Evolutionary conservation across 306 rosid species (phyloP).

Genomic region (Acacia melanoxylon): DNA sequence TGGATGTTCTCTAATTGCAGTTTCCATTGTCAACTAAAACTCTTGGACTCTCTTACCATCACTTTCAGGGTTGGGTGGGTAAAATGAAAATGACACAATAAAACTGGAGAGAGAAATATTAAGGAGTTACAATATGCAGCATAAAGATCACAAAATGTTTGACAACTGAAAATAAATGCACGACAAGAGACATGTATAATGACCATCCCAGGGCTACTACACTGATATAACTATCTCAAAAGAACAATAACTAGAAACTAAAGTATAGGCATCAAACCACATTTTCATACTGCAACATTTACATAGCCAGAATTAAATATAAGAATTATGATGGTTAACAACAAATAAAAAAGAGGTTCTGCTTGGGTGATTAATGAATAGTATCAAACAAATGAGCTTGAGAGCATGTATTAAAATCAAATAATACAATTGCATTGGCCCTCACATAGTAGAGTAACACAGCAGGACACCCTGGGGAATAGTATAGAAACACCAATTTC

Average conservation of each 20-base stretch:
- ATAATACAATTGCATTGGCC: too few relatives aligned
- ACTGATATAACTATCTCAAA: not conserved
- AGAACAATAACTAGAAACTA: too few relatives aligned
- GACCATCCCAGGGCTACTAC: not conserved
- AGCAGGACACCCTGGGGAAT: too few relatives aligned
- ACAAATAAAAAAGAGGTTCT: too few relatives aligned
- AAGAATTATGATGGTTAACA: too few relatives aligned
- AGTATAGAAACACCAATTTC: too few relatives aligned
- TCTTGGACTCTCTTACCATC: conserved; percentile 52
- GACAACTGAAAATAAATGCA: conserved; percentile 1
- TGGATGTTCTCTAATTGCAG: conserved; percentile 52
- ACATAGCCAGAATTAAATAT: too few relatives aligned
- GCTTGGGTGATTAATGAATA: too few relatives aligned
- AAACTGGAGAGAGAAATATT: conserved; percentile 35
- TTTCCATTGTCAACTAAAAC: conserved; percentile 48
- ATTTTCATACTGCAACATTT: too few relatives aligned
- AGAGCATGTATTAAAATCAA: too few relatives aligned
- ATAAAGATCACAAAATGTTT: conserved; percentile 3
- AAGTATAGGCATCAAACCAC: too few relatives aligned
- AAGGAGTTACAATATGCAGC: not conserved
- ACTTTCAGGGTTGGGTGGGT: conserved; percentile 43
- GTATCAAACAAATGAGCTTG: too few relatives aligned
- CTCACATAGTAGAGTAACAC: not conserved
- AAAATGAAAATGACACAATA: conserved; percentile 49
- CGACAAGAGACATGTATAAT: not conserved